A percentile compares a stretch with the other conserved stretches of the same genome.
phyloP scores from a whole-genome alignment of 805 yeast species.

The Clavispora santaluciae region DNA sequence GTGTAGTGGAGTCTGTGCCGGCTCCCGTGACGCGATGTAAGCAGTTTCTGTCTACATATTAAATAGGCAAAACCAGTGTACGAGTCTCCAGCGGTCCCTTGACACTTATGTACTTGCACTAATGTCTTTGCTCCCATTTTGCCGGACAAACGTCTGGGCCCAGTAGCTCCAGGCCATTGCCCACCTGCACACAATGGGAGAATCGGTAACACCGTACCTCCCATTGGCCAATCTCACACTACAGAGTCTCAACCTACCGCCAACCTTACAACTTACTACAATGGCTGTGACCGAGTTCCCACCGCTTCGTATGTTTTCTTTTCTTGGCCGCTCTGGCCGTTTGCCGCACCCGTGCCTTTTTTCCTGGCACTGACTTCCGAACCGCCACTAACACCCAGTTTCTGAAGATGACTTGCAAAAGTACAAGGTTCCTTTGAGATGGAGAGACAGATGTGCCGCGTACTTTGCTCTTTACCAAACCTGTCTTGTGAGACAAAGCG shows the following conservation, averaged over 20 bases:
- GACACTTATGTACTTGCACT: no score
- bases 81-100: no score
- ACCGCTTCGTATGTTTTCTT: slow-evolving; percentile 17
- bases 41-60: no score
- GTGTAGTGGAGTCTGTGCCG: no score
- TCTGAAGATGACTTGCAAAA: slow-evolving; percentile 81
- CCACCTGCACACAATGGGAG: slow-evolving; percentile 1
- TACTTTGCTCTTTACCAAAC: slow-evolving; percentile 42
- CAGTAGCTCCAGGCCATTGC: no score
- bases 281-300: slow-evolving; percentile 19
- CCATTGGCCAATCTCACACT: slow-evolving; percentile 15
- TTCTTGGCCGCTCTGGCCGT: no score
- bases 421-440: slow-evolving; percentile 69
- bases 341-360: no score
- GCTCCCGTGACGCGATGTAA: no score
- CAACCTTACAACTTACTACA: not conserved
- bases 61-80: no score
- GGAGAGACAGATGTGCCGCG: slow-evolving; percentile 80
- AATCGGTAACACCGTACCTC: slow-evolving; percentile 10
- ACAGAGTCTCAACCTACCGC: not conserved
- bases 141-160: no score
- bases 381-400: slow-evolving; percentile 40
- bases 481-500: slow-evolving; percentile 40
- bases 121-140: no score
- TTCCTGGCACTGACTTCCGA: not conserved